Conservation (phyloP, 2,329 filamentous ascomycete species). For the Ceratocystis harringtonii region DNA sequence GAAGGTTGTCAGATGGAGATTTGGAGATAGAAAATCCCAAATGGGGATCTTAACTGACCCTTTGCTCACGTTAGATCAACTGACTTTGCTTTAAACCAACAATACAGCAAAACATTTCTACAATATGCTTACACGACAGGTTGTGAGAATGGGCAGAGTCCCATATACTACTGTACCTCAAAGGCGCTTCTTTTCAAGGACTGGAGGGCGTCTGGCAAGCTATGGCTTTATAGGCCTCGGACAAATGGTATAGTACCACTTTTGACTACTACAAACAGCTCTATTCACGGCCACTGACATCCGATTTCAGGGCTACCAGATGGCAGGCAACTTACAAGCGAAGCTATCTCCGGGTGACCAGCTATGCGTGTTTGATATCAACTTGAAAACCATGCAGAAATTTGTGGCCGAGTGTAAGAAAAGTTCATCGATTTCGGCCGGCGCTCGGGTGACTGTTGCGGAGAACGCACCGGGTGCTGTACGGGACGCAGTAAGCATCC, state of each 20-base stretch:
- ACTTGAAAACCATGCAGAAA: slow-evolving; percentile 32
- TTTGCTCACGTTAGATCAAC: too few relatives aligned
- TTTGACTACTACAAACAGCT: background rate
- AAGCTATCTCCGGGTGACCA: slow-evolving; percentile 38
- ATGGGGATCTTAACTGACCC: background rate
- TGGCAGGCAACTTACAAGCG: slow-evolving; percentile 46
- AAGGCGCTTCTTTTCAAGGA: slow-evolving; percentile 36
- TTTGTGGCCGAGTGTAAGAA: slow-evolving; percentile 33
- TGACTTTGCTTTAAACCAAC: too few relatives aligned
- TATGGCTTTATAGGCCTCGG: slow-evolving; percentile 47
- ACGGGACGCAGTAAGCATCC: slow-evolving; percentile 35
- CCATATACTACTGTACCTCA: slow-evolving; percentile 20
- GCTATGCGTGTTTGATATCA: slow-evolving; percentile 42
- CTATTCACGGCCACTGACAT: background rate
- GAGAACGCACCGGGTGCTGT: slow-evolving; percentile 31
- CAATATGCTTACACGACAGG: background rate
- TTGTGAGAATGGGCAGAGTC: background rate
- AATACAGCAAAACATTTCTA: too few relatives aligned
- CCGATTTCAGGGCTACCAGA: slow-evolving; percentile 39
- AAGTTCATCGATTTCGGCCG: slow-evolving; percentile 25
- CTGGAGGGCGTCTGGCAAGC: slow-evolving; percentile 33
- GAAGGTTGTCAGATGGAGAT: background rate
- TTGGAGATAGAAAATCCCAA: background rate
- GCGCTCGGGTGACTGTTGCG: slow-evolving; percentile 32
- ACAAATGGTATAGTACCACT: slow-evolving; percentile 37